Base-by-base conservation (phyloP, 768 basidiomycete genomes). In the Boletus subparvulus region DNA sequence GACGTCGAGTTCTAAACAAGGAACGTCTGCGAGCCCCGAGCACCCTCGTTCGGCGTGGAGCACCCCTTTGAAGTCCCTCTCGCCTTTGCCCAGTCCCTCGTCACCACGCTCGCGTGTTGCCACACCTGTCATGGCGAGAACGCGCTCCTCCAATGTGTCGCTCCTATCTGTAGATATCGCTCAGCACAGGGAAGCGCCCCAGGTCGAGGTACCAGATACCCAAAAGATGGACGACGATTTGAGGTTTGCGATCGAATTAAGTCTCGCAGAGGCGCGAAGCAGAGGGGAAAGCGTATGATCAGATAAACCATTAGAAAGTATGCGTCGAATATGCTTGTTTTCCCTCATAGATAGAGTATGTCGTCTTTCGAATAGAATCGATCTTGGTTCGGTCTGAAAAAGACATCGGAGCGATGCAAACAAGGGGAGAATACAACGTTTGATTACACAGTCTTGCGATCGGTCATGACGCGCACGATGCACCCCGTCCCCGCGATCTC, bases 401-500 rank as follows among this genome's bases (percentile, higher is more conserved):
- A n/a, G 28, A 26, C n/a, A 26, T 55, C 21, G 0, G 33, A 33
- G 21, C 8, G 11, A 8, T 28, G 24, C 12, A n/a, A 7, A n/a
- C 16, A 36, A 14, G 26, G 19, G 14, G 17, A 45, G 13, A 7
- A 52, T 37, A 63, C 55, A 46, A 36, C 0, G 6, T 9, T 28
- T 10, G 40, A 19, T 77, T 70, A 88, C 50, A 87, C 79, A 42
- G 75, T 71, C 63, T 80, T 74, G 41, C 86, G 78, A 69, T 88
- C 87, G 30, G 86, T 85, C 86, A 88, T 87, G 57, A 85, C 86
- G 58, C 94, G 80, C 61, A 97, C 94, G 71, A 98, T 98, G 71
- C 92, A 96, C 3, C 94, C 96, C 3, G 90, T 92, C 16, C 96
- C 95, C 13, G 94, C 94, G 14, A 89, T 84, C 70, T 98, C 96